Percentiles rank a stretch among this genome's conserved stretches.
These are phyloP conservation scores for Blastocystis sp. DNA, from an alignment of 352 stramenopile species.

Conservation along the genomic window DNA sequence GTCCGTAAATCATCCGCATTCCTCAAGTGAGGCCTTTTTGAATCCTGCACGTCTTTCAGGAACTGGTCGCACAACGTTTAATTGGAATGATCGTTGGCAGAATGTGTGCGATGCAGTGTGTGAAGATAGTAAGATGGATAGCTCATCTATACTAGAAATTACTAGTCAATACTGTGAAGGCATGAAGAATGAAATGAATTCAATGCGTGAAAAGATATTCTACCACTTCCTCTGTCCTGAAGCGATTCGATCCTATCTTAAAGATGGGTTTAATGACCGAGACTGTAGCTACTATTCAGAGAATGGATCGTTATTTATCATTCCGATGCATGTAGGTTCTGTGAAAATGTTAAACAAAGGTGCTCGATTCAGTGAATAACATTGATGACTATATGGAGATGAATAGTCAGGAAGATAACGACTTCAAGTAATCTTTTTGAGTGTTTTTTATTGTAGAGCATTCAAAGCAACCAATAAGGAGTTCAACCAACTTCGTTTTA, in stretches of 20 bases:
- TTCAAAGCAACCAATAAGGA: slow-evolving; percentile 21
- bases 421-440: not conserved
- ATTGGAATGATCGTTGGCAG: slow-evolving; percentile 45
- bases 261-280: slow-evolving; percentile 23
- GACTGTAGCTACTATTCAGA: slow-evolving; percentile 22
- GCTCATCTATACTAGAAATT: not conserved
- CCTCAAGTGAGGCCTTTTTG: not conserved
- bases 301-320: slow-evolving; percentile 9
- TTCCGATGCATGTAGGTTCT: not conserved
- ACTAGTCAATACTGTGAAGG: not conserved
- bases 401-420: not conserved
- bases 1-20: not conserved
- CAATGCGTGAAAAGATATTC: slow-evolving; percentile 8
- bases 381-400: slow-evolving; percentile 43
- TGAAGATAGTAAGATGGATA: not conserved
- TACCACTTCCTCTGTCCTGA: slow-evolving; percentile 32
- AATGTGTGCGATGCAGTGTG: not conserved
- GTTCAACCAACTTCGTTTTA: not conserved
- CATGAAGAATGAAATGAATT: not conserved
- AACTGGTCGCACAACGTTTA: not conserved
- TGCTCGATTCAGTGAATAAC: not conserved
- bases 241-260: not conserved
- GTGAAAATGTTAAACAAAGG: not conserved
- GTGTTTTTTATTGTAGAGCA: not conserved
- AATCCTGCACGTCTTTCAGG: not conserved